Evolutionary conservation across 2,329 filamentous ascomycete species (phyloP).

Genomic region (Aspergillus japonicus): DNA sequence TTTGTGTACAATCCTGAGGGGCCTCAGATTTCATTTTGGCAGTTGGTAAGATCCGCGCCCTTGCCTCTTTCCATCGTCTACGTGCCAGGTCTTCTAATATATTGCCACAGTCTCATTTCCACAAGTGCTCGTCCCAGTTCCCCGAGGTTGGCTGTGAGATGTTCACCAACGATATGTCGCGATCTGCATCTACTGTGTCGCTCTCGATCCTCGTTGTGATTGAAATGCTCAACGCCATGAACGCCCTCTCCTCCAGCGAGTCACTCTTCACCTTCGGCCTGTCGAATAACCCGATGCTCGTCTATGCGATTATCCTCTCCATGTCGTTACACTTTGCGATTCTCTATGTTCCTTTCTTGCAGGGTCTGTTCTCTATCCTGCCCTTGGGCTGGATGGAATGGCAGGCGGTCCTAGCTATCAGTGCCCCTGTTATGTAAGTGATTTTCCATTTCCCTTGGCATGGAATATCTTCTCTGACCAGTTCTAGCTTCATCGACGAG

Average conservation of each 20-base stretch:
- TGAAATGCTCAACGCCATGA: constrained; percentile 99
- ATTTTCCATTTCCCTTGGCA: background rate
- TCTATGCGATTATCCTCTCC: constrained; percentile 87
- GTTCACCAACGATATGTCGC: constrained; percentile 82
- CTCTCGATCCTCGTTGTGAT: constrained; percentile 91
- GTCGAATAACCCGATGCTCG: constrained; percentile 99
- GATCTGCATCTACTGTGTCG: constrained; percentile 88
- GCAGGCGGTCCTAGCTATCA: constrained; percentile 86
- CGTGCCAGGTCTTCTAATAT: constrained; percentile 4
- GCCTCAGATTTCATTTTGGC: constrained; percentile 86
- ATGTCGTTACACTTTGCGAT: constrained; percentile 95
- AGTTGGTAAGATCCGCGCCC: constrained; percentile 58
- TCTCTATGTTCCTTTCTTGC: constrained; percentile 86
- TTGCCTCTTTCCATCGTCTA: constrained; percentile 9
- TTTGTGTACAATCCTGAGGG: constrained; percentile 94
- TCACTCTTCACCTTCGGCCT: constrained; percentile 87
- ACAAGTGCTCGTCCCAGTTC: constrained; percentile 83
- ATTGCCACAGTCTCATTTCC: constrained; percentile 70
- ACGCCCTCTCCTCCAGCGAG: constrained; percentile 92
- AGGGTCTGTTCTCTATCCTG: constrained; percentile 84
- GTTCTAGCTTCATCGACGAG: constrained; percentile 72
- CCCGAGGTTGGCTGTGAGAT: constrained; percentile 88
- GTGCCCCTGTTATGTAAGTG: constrained; percentile 86
- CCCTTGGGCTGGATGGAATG: constrained; percentile 84
- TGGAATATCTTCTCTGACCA: constrained; percentile 17